A percentile compares a stretch with the other conserved stretches of the same genome.
Evolutionary conservation across 1,139 yeast genomes (phyloP).

Genomic region (Saccharomycopsis hybrid): DNA sequence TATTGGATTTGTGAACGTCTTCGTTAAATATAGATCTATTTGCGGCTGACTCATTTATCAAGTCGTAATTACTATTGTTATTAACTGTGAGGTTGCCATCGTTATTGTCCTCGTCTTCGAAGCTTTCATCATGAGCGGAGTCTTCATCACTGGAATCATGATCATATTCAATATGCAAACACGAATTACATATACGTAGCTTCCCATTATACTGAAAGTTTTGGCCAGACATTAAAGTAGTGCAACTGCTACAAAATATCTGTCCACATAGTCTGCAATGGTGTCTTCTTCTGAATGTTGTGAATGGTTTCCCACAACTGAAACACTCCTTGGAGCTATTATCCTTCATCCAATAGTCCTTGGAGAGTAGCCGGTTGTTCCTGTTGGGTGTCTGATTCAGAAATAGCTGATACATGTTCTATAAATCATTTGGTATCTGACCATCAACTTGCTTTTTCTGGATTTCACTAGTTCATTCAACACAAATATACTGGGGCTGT

Average conservation of each 20-base stretch:
- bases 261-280: conserved; percentile 97
- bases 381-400: conserved; percentile 13
- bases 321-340: conserved; percentile 79
- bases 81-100: conserved; percentile 15
- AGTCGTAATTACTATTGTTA: conserved; percentile 3
- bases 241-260: conserved; percentile 86
- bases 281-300: conserved; percentile 80
- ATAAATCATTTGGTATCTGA: neutral
- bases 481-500: neutral
- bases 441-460: neutral
- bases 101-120: conserved; percentile 19
- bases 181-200: conserved; percentile 73
- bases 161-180: conserved; percentile 58
- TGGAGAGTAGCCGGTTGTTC: conserved; percentile 39
- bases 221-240: conserved; percentile 68
- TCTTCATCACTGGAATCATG: conserved; percentile 60
- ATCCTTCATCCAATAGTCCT: conserved; percentile 89
- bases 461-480: neutral
- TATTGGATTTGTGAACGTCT: neutral
- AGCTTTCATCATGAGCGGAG: conserved; percentile 15
- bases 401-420: conserved; percentile 17
- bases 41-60: conserved; percentile 1
- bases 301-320: conserved; percentile 65
- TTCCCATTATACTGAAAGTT: conserved; percentile 64
- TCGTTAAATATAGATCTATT: conserved; percentile 1